Percentiles rank a stretch among this genome's conserved stretches.
Evolutionary conservation across 2,329 filamentous ascomycete genomes (phyloP).

Genomic region (Tolypocladium ovalisporum): DNA sequence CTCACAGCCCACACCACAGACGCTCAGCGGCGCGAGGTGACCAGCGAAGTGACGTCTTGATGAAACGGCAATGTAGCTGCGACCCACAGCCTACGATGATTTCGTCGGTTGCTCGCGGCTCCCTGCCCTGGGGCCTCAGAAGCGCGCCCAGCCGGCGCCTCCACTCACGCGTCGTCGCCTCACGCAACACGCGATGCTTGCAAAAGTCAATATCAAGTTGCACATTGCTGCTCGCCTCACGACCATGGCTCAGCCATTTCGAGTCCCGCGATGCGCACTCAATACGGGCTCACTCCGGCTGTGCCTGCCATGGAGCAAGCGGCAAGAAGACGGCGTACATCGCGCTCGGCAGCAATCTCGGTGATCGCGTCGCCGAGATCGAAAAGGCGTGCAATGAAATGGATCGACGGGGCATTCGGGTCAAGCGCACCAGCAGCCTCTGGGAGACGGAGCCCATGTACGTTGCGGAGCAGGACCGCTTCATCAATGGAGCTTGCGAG

Average conservation of each 20-base stretch:
- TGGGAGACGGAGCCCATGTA: slow-evolving; percentile 99
- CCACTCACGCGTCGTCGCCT: not conserved
- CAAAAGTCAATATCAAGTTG: not conserved
- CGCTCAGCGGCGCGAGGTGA: not conserved
- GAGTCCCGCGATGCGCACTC: not conserved
- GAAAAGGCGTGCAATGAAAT: slow-evolving; percentile 74
- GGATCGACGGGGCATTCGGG: slow-evolving; percentile 58
- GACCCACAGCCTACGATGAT: not conserved
- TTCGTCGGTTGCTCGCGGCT: not conserved
- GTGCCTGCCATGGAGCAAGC: slow-evolving; percentile 22
- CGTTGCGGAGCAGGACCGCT: slow-evolving; percentile 74
- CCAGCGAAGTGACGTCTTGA: not conserved
- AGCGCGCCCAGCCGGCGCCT: not conserved
- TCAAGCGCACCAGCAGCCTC: slow-evolving; percentile 73
- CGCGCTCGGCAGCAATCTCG: slow-evolving; percentile 86
- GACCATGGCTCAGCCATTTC: not conserved
- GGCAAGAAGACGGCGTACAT: slow-evolving; percentile 54
- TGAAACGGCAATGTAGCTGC: not conserved
- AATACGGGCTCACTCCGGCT: slow-evolving; percentile 15
- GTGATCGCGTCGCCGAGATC: slow-evolving; percentile 74
- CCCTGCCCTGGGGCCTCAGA: not conserved
- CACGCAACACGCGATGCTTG: not conserved
- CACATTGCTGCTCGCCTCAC: not conserved
- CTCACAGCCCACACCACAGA: not conserved
- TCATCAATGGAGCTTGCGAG: slow-evolving; percentile 89